Base-by-base conservation (phyloP, 495 filamentous ascomycete genomes). In the Penicillium waksmanii region DNA sequence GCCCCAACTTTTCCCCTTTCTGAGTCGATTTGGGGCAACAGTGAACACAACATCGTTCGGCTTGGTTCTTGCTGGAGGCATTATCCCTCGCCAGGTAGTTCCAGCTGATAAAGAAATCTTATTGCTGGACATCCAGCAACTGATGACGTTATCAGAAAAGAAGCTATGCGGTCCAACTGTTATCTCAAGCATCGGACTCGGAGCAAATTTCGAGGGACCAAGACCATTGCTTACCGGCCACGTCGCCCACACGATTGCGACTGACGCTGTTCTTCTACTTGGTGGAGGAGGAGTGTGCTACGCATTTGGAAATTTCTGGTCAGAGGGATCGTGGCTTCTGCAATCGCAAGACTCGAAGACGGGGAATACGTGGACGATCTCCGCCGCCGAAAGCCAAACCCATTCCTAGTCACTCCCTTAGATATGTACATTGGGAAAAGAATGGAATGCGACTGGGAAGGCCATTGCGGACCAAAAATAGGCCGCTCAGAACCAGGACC, bases 261-360 rank as follows among this genome's bases (percentile, higher is more conserved):
- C 72, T 18, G 71, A 78, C 15, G 67, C 80, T 25, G 62, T 92
- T 4, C 61, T 88, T 17, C 70, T 96, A 2, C 70, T 89, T 36
- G 92, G 91, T 9, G 93, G 93, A 15, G 93, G 93, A 18, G 91
- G 90, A 25, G 89, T 92, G 0, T 96, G 93, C 70, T 96, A 96
- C 73, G 91, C 90, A 0, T 94, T 96, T 80, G 91, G 90, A 8
- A 87, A 87, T 13, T 87, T 81, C 60, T 91, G 89, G 85, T 91
- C 89, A 56, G 76, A 82, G 46, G 86, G 82, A 0, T 79, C 80
- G 42, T 87, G 81, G 72, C 58, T 69, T 19, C 50, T 87, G 49
- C 65, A 66, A 58, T 61, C 56, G 19, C 54, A 31, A 19, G 57
- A 65, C 19, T 56, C 63, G 1, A 40, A 19, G 2, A 31, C 52